A percentile compares a stretch with the other conserved stretches of the same genome.
These are phyloP conservation scores for Suillus discolor DNA, from an alignment of 768 basidiomycete genomes.

Conservation along the genomic window DNA sequence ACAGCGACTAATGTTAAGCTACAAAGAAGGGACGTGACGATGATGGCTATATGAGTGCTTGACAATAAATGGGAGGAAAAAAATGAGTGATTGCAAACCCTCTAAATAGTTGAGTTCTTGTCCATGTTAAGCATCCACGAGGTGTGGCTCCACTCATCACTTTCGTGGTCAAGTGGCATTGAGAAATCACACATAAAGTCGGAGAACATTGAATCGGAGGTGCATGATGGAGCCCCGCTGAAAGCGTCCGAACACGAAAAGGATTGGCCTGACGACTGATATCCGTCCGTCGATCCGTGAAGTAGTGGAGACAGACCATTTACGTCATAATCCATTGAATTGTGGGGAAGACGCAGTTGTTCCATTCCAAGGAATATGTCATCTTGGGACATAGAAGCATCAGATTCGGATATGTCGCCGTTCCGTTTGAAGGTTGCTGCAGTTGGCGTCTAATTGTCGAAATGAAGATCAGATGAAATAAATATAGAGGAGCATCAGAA, in stretches of 20 bases:
- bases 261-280: neutral
- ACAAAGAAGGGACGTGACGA: neutral
- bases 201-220: neutral
- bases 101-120: neutral
- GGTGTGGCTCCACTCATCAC: neutral
- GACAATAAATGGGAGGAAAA: too few relatives aligned
- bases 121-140: conserved; percentile 4
- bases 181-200: neutral
- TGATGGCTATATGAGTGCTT: neutral
- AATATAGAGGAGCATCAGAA: neutral
- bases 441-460: conserved; percentile 28
- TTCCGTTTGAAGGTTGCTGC: conserved; percentile 20
- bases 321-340: conserved; percentile 1
- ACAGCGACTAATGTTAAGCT: neutral
- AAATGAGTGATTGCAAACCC: neutral
- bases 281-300: neutral
- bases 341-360: conserved; percentile 5
- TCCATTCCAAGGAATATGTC: conserved; percentile 6
- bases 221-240: neutral
- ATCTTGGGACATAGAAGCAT: conserved; percentile 1
- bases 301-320: neutral
- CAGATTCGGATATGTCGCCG: neutral
- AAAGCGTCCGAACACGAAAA: neutral
- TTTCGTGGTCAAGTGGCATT: neutral
- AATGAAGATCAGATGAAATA: conserved; percentile 7